Evolutionary conservation across 139 green algal genomes (phyloP).

Genomic region (Gonium pectorale): DNA sequence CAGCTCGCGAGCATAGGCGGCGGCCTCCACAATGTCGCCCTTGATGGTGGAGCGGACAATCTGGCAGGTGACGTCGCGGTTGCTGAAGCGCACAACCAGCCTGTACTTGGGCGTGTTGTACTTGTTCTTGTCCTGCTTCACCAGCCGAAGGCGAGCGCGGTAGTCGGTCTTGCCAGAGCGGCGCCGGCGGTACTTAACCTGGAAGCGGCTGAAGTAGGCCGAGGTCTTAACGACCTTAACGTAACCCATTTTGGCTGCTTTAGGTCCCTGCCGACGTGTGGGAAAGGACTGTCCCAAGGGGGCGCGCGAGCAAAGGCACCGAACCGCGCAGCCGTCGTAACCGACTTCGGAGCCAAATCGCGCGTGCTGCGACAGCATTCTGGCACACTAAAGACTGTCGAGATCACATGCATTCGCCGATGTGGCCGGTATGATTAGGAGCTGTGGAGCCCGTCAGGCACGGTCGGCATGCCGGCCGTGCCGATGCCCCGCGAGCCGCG

Average conservation of each 20-base stretch:
- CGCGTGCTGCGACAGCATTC: too few species aligned
- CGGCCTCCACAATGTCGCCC: slow-evolving; percentile 90
- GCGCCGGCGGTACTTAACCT: slow-evolving; percentile 93
- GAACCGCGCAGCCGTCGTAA: too few species aligned
- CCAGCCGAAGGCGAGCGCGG: slow-evolving; percentile 90
- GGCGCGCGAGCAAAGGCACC: not conserved
- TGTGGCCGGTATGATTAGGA: too few species aligned
- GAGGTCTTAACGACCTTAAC: slow-evolving; percentile 87
- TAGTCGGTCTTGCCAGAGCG: slow-evolving; percentile 96
- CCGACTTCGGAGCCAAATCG: too few species aligned
- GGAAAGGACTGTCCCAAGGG: not conserved
- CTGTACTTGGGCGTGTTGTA: slow-evolving; percentile 98
- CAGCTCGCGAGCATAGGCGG: slow-evolving; percentile 96
- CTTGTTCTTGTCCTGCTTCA: slow-evolving; percentile 99
- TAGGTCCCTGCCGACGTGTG: not conserved
- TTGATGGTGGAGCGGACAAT: slow-evolving; percentile 95
- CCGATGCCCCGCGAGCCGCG: too few species aligned
- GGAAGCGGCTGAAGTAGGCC: slow-evolving; percentile 92
- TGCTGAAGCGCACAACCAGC: slow-evolving; percentile 89
- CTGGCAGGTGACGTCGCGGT: slow-evolving; percentile 92
- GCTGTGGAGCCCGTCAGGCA: too few species aligned
- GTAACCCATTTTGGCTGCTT: slow-evolving; percentile 73
- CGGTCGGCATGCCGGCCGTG: too few species aligned
- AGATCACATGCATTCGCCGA: too few species aligned
- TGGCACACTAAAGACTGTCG: too few species aligned